A percentile compares a stretch with the other conserved stretches of the same genome.
Conservation (phyloP, 176 grass and related monocot genomes). For the Melocanna baccifera region DNA sequence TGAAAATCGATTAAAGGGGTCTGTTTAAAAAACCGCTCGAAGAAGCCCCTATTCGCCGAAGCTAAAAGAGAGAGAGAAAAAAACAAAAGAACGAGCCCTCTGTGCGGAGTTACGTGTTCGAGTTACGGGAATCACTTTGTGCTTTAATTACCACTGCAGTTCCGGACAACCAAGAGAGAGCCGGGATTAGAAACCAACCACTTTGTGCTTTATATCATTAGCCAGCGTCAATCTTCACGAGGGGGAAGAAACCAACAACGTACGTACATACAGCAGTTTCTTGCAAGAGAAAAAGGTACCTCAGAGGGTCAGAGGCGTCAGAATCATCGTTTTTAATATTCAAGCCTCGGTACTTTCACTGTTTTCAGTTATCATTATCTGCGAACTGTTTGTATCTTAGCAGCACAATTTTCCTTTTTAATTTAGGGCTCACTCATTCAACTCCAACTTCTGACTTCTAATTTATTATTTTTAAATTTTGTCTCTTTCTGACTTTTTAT, state of each 20-base stretch:
- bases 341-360: background rate
- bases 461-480: too few relatives aligned
- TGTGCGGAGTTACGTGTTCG: background rate
- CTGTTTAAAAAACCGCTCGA: too few relatives aligned
- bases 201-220: too few relatives aligned
- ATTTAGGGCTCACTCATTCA: too few relatives aligned
- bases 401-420: too few relatives aligned
- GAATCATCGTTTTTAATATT: background rate
- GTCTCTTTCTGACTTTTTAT: too few relatives aligned
- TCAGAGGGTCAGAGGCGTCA: background rate
- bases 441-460: too few relatives aligned
- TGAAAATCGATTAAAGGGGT: too few relatives aligned
- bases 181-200: slow-evolving; percentile 2
- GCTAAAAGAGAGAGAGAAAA: too few relatives aligned
- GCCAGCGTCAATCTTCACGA: background rate
- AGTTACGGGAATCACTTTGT: background rate
- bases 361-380: background rate
- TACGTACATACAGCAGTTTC: background rate
- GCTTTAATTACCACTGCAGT: background rate
- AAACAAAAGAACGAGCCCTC: too few relatives aligned
- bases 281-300: background rate
- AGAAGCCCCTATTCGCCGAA: too few relatives aligned
- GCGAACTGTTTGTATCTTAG: too few relatives aligned
- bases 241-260: background rate
- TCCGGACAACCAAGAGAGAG: background rate